Evolutionary conservation across 148 eudicot genomes (phyloP).

Genomic region (Diospyros lotus): DNA sequence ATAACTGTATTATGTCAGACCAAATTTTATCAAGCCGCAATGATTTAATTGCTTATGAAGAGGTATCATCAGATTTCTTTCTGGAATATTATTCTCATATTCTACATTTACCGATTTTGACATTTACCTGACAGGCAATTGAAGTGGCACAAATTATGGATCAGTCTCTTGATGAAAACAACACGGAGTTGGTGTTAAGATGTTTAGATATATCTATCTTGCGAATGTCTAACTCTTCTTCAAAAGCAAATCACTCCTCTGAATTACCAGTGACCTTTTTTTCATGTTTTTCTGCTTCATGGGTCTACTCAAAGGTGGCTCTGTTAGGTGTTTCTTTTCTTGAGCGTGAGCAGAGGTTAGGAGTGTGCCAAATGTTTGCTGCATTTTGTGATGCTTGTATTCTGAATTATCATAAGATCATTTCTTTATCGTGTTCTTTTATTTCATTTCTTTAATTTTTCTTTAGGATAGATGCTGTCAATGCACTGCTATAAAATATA

Average conservation of each 20-base stretch:
- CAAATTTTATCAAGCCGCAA: constrained; percentile 49
- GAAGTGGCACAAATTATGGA: constrained; percentile 89
- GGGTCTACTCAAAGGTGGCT: constrained; percentile 84
- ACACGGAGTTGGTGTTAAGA: constrained; percentile 41
- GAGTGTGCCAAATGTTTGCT: neutral
- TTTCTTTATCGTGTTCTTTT: neutral
- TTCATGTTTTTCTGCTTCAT: constrained; percentile 64
- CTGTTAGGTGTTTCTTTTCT: constrained; percentile 75
- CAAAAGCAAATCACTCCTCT: constrained; percentile 21
- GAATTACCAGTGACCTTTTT: constrained; percentile 39
- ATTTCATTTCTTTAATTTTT: neutral
- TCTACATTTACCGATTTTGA: constrained; percentile 12
- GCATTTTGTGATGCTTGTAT: constrained; percentile 1
- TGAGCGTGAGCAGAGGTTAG: constrained; percentile 68
- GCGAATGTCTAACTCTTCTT: constrained; percentile 36
- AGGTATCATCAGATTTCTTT: constrained; percentile 41
- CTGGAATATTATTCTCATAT: constrained; percentile 10
- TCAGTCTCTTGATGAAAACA: constrained; percentile 68
- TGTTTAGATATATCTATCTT: constrained; percentile 62
- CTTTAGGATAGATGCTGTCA: neutral
- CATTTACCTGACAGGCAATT: constrained; percentile 50
- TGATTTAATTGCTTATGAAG: constrained; percentile 84
- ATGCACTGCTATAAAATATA: too few relatives aligned
- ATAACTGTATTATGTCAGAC: constrained; percentile 55
- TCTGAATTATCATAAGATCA: neutral